phyloP scores from a whole-genome alignment of 805 yeast species.

The Candida suzukii region DNA sequence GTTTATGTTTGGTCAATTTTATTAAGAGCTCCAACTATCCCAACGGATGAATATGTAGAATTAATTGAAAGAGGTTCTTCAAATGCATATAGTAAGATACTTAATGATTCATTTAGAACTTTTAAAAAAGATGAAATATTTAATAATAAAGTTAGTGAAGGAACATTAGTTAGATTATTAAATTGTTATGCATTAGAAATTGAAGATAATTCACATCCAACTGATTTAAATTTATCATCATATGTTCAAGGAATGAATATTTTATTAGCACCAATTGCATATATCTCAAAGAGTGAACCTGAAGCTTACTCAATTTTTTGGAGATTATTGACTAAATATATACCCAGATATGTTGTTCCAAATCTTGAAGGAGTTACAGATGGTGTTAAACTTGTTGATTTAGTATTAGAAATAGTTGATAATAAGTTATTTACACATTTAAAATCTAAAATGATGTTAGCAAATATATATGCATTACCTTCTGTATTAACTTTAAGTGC shows the following conservation, averaged over 20 bases:
- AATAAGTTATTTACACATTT: slow-evolving; percentile 56
- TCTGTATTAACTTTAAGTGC: slow-evolving; percentile 80
- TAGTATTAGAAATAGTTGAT: slow-evolving; percentile 64
- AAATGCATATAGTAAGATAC: slow-evolving; percentile 57
- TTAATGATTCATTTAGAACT: slow-evolving; percentile 82
- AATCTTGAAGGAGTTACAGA: slow-evolving; percentile 77
- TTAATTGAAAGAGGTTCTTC: slow-evolving; percentile 53
- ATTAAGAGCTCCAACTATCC: slow-evolving; percentile 52
- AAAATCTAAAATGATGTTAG: slow-evolving; percentile 60
- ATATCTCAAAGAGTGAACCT: slow-evolving; percentile 71
- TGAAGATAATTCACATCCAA: slow-evolving; percentile 5
- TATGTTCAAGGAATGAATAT: slow-evolving; percentile 95
- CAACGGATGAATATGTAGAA: slow-evolving; percentile 47
- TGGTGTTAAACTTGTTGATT: slow-evolving; percentile 68
- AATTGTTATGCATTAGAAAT: slow-evolving; percentile 55
- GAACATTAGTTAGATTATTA: slow-evolving; percentile 56
- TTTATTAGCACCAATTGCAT: slow-evolving; percentile 75
- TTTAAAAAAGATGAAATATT: slow-evolving; percentile 67
- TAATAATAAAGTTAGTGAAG: slow-evolving; percentile 61
- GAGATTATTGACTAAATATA: slow-evolving; percentile 49
- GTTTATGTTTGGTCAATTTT: slow-evolving; percentile 78
- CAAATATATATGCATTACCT: slow-evolving; percentile 83
- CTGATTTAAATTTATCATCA: slow-evolving; percentile 21
- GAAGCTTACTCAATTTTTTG: slow-evolving; percentile 74
- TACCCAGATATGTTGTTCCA: slow-evolving; percentile 75